These are phyloP conservation scores for Dysphania ambrosioides DNA, from an alignment of 148 eudicot genomes.

Conservation along the genomic window DNA sequence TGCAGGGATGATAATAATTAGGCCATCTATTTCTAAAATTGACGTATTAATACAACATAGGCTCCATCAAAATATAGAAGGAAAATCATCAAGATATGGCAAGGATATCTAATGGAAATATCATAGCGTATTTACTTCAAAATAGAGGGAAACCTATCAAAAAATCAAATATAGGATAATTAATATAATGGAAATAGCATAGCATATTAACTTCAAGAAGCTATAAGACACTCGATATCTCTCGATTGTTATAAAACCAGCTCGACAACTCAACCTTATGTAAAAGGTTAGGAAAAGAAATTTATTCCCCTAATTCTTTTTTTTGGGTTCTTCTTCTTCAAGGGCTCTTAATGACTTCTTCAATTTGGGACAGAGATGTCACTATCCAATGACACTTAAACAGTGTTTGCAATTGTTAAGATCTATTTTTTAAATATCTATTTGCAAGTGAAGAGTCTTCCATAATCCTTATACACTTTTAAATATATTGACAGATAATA, in stretches of 20 bases:
- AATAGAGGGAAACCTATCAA: neutral
- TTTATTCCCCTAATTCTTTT: no score
- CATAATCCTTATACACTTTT: no score
- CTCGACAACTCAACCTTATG: no score
- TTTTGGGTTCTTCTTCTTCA: no score
- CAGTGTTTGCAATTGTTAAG: neutral
- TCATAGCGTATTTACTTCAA: neutral
- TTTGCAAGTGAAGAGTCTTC: no score
- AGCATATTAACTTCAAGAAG: neutral
- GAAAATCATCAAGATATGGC: neutral
- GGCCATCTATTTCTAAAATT: neutral
- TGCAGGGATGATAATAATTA: neutral
- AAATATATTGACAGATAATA: neutral
- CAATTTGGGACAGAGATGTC: neutral
- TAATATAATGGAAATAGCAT: neutral
- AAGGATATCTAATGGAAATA: neutral
- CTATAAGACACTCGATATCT: neutral
- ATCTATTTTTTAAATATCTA: no score
- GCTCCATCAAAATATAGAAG: neutral
- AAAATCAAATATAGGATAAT: neutral
- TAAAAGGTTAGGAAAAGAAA: no score
- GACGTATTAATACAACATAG: neutral
- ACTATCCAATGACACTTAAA: neutral
- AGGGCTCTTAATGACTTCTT: neutral
- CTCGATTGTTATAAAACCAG: neutral